Evolutionary conservation across 768 basidiomycete species (phyloP), one percentile per base, ranked within the genome.

Genomic region (Naganishia randhawae): DNA sequence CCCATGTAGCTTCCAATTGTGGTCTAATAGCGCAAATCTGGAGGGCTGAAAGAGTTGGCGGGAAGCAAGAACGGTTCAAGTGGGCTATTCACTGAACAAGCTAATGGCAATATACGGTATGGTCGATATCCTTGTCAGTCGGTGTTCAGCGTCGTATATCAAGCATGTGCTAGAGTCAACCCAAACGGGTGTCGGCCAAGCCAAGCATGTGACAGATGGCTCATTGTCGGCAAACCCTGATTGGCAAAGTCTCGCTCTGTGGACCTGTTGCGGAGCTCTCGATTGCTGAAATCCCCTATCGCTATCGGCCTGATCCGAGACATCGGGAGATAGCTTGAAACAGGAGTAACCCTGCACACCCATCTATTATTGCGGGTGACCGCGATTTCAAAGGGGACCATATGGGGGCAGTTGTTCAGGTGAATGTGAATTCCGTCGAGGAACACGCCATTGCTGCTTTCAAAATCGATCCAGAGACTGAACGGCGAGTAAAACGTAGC

Each of bases 401-500:
- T 48, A 22, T 22, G 45, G 45, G 19, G 3, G 3, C 16, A 22
- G n/a, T n/a, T 3, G 42, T n/a, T 22, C 41, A 22, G 4, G 45
- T 13, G 9, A 17, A 3, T 10, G 11, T 3, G 3, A 27, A 19
- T 8, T 42, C 19, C n/a, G 41, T 63, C 19, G n/a, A 27, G 27
- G 62, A 63, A 45, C 39, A 37, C 62, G 35, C 35, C 7, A 22
- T 16, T 25, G 31, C 17, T 6, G 35, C 35, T 17, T 45, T 63
- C 53, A 53, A 50, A 0, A 71, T 71, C 42, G 70, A 71, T 37
- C 67, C 70, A 2, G 64, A 0, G 0, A 41, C 68, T 19, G 70
- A 71, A 50, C 37, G 37, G 7, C 67, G 70, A 16, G 67, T 71
- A 17, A 39, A 64, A 2, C 70, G 70, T 54, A 71, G 68, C n/a